A percentile compares a stretch with the other conserved stretches of the same genome.
phyloP scores from a whole-genome alignment of 2,329 filamentous ascomycete genomes.

The Hypomyces rosellus region DNA sequence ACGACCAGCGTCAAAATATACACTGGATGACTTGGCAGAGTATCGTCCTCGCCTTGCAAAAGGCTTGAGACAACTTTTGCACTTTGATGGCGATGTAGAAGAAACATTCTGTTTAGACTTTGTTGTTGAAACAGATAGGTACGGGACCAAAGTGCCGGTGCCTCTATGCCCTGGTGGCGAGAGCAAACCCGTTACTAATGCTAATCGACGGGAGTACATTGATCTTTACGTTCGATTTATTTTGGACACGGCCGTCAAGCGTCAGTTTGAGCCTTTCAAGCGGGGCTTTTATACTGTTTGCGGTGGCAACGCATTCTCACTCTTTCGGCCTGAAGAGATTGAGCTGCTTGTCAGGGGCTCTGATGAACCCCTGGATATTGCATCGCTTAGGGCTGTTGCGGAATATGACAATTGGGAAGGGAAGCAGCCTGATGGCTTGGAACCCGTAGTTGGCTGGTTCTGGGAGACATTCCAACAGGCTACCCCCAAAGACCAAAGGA shows the following conservation, averaged over 20 bases:
- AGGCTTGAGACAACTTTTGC: conserved; percentile 69
- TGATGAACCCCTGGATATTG: conserved; percentile 75
- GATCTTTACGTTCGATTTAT: conserved; percentile 76
- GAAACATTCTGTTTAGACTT: conserved; percentile 77
- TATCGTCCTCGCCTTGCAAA: conserved; percentile 69
- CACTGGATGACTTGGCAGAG: conserved; percentile 75
- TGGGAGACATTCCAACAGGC: conserved; percentile 74
- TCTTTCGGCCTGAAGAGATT: conserved; percentile 88
- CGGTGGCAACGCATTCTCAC: conserved; percentile 76
- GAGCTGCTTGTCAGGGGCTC: conserved; percentile 81
- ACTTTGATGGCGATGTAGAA: conserved; percentile 80
- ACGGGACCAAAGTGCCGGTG: conserved; percentile 59
- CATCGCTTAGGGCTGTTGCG: conserved; percentile 67
- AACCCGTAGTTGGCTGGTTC: conserved; percentile 75
- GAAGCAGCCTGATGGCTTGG: conserved; percentile 47
- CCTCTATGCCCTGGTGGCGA: conserved; percentile 72
- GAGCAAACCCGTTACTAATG: conserved; percentile 69
- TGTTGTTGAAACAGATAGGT: conserved; percentile 68
- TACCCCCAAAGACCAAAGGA: conserved; percentile 62
- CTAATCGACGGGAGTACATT: conserved; percentile 79
- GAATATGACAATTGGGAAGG: conserved; percentile 74
- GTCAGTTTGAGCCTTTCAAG: conserved; percentile 91
- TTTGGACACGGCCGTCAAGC: conserved; percentile 68
- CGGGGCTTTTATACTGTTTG: conserved; percentile 90
- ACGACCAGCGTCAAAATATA: conserved; percentile 61